Evolutionary conservation across 148 eudicot species (phyloP), one percentile per base, ranked within the genome.

Genomic region (Vaccinium myrtillus): DNA sequence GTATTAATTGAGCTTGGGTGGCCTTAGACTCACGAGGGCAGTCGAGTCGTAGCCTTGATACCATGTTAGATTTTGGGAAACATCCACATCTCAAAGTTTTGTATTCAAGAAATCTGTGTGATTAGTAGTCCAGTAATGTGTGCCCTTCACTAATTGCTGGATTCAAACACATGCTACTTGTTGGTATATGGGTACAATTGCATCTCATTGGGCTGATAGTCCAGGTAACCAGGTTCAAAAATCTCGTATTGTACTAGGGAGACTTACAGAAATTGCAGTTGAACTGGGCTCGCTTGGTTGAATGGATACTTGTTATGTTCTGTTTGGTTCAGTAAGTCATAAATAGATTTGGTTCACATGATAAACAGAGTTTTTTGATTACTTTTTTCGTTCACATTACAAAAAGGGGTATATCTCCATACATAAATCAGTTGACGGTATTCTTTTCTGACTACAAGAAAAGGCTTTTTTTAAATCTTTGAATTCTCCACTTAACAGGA

Each of bases 401-500:
- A 50, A 53, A 50, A 77, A 32, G 18, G 80, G 18, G 58, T 8
- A 4, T n/a, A 48, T 50, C 56, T 27, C 11, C 59, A 21, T 27
- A 27, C 2, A 55, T 27, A 5, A 27, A 54, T 65, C 56, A 48
- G 56, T 54, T 50, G 48, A 36, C 14, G 27, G 3, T 69, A 63
- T 9, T 25, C 23, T 81, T 43, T 58, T 48, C 27, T 27, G n/a
- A 43, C 46, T 3, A 43, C 46, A 43, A 43, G 4, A 43, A 43
- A 43, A 43, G 46, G 46, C 46, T 4, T 43, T 43, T 43, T 43
- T 43, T 4, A 6, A 43, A 43, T 43, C 46, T 43, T 73, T 53
- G 27, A 8, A 82, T 27, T 18, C 19, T 75, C n/a, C 50, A 4
- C 51, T 59, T 65, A 32, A 61, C 83, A 91, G 93, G 90, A 58